Conservation (phyloP, 2,329 filamentous ascomycete genomes). For the Neophaeococcomyces mojaviensis region DNA sequence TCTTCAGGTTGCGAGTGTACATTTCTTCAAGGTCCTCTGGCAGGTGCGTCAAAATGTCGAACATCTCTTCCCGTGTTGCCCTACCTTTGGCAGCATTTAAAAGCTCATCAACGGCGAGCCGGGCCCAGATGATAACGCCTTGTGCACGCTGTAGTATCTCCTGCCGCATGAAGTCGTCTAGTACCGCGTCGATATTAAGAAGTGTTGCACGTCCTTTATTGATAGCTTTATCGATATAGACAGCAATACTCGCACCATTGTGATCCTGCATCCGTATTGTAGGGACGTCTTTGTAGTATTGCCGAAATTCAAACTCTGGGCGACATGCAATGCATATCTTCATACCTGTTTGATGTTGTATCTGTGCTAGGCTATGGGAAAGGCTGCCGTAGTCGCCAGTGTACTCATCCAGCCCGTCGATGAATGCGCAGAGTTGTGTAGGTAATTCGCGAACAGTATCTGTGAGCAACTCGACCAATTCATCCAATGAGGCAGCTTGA, state of each 20-base stretch:
- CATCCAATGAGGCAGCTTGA: no score
- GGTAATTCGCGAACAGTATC: background rate
- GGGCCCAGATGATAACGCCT: constrained; percentile 1
- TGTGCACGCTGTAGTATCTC: background rate
- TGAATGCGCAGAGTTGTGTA: background rate
- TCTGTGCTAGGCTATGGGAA: background rate
- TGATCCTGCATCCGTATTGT: constrained; percentile 1
- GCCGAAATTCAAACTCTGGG: background rate
- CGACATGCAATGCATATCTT: constrained; percentile 3
- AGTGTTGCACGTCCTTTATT: background rate
- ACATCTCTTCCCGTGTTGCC: background rate
- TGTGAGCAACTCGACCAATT: background rate
- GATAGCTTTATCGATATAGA: background rate
- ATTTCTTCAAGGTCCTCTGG: background rate
- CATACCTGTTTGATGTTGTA: background rate
- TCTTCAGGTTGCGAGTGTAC: no score
- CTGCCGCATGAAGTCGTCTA: background rate
- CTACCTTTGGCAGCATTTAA: background rate
- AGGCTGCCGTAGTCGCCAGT: background rate
- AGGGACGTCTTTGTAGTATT: background rate
- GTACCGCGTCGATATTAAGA: no score
- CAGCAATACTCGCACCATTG: background rate
- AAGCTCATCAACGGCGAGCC: background rate
- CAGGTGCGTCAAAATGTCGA: background rate
- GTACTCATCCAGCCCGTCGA: constrained; percentile 4